These are phyloP conservation scores for Leccinum barrowsii DNA, from an alignment of 768 basidiomycete species.

Conservation along the genomic window DNA sequence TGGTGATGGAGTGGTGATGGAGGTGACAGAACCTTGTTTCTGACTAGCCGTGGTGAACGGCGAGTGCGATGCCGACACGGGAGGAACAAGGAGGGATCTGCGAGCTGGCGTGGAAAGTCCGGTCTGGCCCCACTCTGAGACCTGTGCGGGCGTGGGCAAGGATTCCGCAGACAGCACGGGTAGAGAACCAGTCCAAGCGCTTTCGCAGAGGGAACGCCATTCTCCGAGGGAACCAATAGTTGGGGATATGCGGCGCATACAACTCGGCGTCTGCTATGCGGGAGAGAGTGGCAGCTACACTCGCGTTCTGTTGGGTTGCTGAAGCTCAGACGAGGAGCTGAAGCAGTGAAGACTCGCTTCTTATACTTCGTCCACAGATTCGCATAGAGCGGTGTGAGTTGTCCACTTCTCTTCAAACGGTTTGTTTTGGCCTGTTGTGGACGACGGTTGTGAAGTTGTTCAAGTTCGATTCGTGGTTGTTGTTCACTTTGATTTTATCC, in stretches of 20 bases:
- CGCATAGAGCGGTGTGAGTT: too few species aligned
- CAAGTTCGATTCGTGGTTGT: conserved; percentile 5
- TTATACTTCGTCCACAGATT: too few species aligned
- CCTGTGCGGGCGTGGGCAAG: not conserved
- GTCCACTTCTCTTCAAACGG: too few species aligned
- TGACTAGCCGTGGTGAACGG: conserved; percentile 17
- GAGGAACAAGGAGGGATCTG: conserved; percentile 18
- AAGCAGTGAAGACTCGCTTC: too few species aligned
- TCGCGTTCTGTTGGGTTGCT: conserved; percentile 65
- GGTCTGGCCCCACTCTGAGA: conserved; percentile 31
- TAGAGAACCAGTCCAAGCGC: conserved; percentile 56
- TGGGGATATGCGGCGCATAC: conserved; percentile 63
- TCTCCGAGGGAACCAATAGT: conserved; percentile 68
- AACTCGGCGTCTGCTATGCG: conserved; percentile 78
- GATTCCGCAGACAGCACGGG: conserved; percentile 16
- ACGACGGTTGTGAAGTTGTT: not conserved
- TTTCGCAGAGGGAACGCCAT: conserved; percentile 74
- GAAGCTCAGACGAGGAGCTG: not conserved
- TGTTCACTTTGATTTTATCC: conserved; percentile 5
- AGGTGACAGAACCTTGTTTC: conserved; percentile 28
- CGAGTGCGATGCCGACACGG: conserved; percentile 13
- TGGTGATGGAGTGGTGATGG: not conserved
- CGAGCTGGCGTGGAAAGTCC: conserved; percentile 8
- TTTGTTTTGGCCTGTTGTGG: not conserved
- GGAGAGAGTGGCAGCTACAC: conserved; percentile 45